Conservation (phyloP, 306 rosid genomes). For the Casuarina cunninghamiana region DNA sequence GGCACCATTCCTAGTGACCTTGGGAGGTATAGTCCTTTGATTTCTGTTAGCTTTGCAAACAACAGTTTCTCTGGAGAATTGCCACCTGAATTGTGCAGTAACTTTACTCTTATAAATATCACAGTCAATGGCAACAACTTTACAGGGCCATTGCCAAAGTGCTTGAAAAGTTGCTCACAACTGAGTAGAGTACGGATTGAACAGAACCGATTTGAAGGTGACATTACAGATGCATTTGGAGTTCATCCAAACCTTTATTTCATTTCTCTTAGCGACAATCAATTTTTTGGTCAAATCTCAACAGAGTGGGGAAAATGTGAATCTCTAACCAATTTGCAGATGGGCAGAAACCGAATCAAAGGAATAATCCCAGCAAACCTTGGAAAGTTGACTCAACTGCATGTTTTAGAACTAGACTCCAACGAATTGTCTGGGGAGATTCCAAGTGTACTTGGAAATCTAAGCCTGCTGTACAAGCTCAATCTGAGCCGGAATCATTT, state of each 20-base stretch:
- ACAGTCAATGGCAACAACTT: conserved; percentile 47
- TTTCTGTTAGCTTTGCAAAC: conserved; percentile 41
- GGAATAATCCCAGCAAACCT: conserved; percentile 57
- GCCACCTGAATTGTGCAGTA: conserved; percentile 56
- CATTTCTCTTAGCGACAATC: conserved; percentile 38
- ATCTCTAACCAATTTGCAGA: conserved; percentile 38
- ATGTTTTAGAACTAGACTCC: conserved; percentile 26
- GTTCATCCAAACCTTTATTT: conserved; percentile 33
- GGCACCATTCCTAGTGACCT: conserved; percentile 43
- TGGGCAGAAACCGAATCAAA: conserved; percentile 50
- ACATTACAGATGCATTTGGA: conserved; percentile 52
- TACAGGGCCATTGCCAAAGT: conserved; percentile 55
- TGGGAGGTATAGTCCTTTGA: conserved; percentile 35
- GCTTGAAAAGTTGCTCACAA: conserved; percentile 52
- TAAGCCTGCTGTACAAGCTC: conserved; percentile 26
- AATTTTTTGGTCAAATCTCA: conserved; percentile 8
- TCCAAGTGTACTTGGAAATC: conserved; percentile 19
- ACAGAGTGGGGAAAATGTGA: conserved; percentile 51
- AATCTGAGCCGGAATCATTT: conserved; percentile 54
- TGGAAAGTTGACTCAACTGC: conserved; percentile 33
- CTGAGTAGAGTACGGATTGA: conserved; percentile 51
- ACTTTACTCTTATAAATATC: conserved; percentile 18
- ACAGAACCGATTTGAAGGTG: conserved; percentile 49
- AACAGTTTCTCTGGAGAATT: conserved; percentile 70
- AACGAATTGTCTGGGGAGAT: conserved; percentile 48